Conservation (phyloP, 768 basidiomycete species). For the Favolaschia claudopus region DNA sequence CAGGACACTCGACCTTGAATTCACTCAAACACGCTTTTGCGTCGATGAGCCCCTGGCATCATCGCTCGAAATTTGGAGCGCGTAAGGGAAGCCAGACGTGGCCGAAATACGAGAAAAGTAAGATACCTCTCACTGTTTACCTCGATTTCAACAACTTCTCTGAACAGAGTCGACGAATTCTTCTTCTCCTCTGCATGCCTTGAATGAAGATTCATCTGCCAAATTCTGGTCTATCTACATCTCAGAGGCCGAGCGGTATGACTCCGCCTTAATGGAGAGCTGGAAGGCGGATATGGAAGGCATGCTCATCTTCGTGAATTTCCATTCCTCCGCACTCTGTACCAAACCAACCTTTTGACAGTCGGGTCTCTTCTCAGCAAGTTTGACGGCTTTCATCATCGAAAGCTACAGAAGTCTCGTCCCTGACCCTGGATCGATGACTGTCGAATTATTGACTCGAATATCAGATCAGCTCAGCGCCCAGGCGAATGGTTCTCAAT, state of each 20-base stretch:
- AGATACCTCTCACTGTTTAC: too few species aligned
- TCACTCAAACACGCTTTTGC: too few species aligned
- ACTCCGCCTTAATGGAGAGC: constrained; percentile 21
- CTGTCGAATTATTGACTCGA: constrained; percentile 15
- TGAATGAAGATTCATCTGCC: constrained; percentile 15
- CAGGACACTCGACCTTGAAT: too few species aligned
- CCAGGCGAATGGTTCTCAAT: constrained; percentile 15
- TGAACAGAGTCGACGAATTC: too few species aligned
- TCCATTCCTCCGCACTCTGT: neutral
- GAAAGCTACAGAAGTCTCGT: constrained; percentile 29
- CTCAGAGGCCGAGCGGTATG: constrained; percentile 28
- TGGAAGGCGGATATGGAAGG: constrained; percentile 32
- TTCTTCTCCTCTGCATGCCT: too few species aligned
- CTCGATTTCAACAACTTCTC: too few species aligned
- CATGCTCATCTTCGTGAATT: constrained; percentile 29
- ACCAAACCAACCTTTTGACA: neutral
- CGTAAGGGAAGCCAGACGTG: too few species aligned
- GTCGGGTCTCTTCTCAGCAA: constrained; percentile 33
- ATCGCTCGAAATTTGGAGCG: too few species aligned
- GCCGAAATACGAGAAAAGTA: too few species aligned
- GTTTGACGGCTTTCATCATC: constrained; percentile 33
- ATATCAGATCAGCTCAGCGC: constrained; percentile 23
- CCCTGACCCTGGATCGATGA: constrained; percentile 5
- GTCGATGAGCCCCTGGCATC: too few species aligned
- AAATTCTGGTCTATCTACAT: constrained; percentile 31